Conservation (phyloP, 441 rosid genomes). For the Arabidopsis hybrid region DNA sequence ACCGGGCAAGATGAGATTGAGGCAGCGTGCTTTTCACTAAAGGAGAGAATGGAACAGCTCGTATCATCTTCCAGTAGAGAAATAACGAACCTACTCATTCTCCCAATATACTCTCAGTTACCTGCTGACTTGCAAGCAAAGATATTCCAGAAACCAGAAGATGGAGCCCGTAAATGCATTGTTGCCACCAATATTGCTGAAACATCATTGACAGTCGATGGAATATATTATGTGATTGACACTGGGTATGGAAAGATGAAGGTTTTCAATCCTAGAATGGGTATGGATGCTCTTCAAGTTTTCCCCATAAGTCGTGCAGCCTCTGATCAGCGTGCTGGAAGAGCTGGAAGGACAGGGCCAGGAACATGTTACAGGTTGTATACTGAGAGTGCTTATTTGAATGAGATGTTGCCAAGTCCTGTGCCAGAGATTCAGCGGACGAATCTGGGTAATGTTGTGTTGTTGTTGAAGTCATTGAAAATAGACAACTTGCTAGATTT, state of each 20-base stretch:
- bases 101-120: conserved; percentile 96
- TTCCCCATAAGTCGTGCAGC: conserved; percentile 97
- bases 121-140: conserved; percentile 99
- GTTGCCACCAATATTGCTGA: conserved; percentile 99
- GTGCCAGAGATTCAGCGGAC: conserved; percentile 99
- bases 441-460: conserved; percentile 93
- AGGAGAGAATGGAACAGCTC: conserved; percentile 96
- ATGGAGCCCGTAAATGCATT: conserved; percentile 97
- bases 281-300: conserved; percentile 99
- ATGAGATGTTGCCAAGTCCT: conserved; percentile 91
- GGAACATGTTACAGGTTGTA: conserved; percentile 96
- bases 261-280: conserved; percentile 98
- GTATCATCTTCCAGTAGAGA: conserved; percentile 70
- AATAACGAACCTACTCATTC: conserved; percentile 80
- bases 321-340: conserved; percentile 97
- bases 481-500: conserved; percentile 91
- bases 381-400: conserved; percentile 89
- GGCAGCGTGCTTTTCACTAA: conserved; percentile 90
- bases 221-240: conserved; percentile 94
- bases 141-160: conserved; percentile 94
- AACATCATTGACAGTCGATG: conserved; percentile 97
- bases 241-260: conserved; percentile 98
- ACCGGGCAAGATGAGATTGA: conserved; percentile 99
- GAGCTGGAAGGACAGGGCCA: conserved; percentile 99
- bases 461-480: conserved; percentile 92